phyloP scores from a whole-genome alignment of 352 stramenopile genomes.

The Phytophthora pisi region DNA sequence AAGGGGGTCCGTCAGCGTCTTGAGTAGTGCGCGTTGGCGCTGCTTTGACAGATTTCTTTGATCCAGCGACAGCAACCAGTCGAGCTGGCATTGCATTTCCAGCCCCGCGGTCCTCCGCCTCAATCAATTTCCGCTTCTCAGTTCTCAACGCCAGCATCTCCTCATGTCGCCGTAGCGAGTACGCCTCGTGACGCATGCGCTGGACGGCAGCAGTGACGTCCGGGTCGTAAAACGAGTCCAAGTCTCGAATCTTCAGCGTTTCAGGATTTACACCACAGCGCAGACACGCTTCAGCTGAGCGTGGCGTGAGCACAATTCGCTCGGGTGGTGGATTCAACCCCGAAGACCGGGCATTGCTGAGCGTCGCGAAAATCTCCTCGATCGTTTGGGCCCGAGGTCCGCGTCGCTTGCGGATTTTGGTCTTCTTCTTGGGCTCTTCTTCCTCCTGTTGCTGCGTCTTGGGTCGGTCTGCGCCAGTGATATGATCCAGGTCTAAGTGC shows the following conservation, averaged over 20 bases:
- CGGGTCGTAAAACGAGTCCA: conserved; percentile 91
- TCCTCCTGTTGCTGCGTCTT: conserved; percentile 8
- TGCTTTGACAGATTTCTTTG: conserved; percentile 21
- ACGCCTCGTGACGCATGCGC: conserved; percentile 92
- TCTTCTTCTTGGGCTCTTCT: conserved; percentile 43
- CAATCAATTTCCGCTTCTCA: conserved; percentile 82
- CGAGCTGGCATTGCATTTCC: conserved; percentile 4
- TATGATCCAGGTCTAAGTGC: conserved; percentile 37
- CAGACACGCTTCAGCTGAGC: conserved; percentile 90
- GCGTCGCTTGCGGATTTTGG: conserved; percentile 68
- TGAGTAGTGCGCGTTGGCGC: not conserved
- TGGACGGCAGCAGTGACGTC: conserved; percentile 87
- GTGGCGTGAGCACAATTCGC: conserved; percentile 86
- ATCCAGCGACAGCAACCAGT: conserved; percentile 12
- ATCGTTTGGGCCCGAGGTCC: conserved; percentile 65
- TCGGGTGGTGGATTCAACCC: conserved; percentile 72
- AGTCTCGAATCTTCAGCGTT: conserved; percentile 90
- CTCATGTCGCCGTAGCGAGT: conserved; percentile 91
- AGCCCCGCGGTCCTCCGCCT: conserved; percentile 40
- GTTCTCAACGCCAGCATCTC: conserved; percentile 88
- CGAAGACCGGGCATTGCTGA: conserved; percentile 72
- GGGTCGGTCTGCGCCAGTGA: conserved; percentile 8
- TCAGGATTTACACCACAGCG: conserved; percentile 92
- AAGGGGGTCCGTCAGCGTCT: conserved; percentile 3
- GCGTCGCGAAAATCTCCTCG: conserved; percentile 79